Evolutionary conservation across 768 basidiomycete genomes (phyloP).

Genomic region (Tubosaeta sp.): DNA sequence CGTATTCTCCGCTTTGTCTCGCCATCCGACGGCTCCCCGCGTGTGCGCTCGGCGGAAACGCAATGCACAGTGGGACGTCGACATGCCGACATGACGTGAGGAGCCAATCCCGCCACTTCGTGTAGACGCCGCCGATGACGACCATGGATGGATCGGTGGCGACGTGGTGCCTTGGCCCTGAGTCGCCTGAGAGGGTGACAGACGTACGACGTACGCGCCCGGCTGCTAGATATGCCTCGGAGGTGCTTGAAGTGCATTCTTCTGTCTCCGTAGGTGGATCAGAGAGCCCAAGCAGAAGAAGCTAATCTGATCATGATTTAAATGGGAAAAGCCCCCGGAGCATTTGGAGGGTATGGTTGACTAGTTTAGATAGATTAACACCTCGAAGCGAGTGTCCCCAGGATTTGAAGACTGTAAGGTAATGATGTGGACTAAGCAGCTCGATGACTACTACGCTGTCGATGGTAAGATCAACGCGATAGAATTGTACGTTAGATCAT

Average conservation of each 20-base stretch:
- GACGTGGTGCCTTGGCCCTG: background rate
- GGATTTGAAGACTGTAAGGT: slow-evolving; percentile 12
- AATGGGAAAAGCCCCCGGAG: slow-evolving; percentile 10
- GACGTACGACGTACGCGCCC: slow-evolving; percentile 5
- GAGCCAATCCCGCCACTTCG: slow-evolving; percentile 8
- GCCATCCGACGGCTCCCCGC: no score
- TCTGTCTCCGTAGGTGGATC: slow-evolving; percentile 3
- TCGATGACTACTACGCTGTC: slow-evolving; percentile 6
- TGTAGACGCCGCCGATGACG: slow-evolving; percentile 5
- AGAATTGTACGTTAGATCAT: background rate
- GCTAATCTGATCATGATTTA: slow-evolving; percentile 8
- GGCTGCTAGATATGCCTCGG: background rate
- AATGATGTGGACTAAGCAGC: slow-evolving; percentile 12
- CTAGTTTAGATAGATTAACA: slow-evolving; percentile 19
- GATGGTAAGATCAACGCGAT: slow-evolving; percentile 9
- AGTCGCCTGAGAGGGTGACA: background rate
- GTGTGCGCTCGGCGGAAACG: background rate
- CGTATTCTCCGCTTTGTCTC: background rate
- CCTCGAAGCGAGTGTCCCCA: slow-evolving; percentile 13
- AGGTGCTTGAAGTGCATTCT: slow-evolving; percentile 14
- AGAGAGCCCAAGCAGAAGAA: slow-evolving; percentile 16
- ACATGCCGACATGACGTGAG: slow-evolving; percentile 6
- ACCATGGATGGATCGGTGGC: slow-evolving; percentile 13
- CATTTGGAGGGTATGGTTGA: slow-evolving; percentile 14
- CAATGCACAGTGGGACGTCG: slow-evolving; percentile 5